Percentiles rank a stretch among this genome's conserved stretches.
Conservation (phyloP, 2,329 filamentous ascomycete species). For the Sodiomyces alkalinus region DNA sequence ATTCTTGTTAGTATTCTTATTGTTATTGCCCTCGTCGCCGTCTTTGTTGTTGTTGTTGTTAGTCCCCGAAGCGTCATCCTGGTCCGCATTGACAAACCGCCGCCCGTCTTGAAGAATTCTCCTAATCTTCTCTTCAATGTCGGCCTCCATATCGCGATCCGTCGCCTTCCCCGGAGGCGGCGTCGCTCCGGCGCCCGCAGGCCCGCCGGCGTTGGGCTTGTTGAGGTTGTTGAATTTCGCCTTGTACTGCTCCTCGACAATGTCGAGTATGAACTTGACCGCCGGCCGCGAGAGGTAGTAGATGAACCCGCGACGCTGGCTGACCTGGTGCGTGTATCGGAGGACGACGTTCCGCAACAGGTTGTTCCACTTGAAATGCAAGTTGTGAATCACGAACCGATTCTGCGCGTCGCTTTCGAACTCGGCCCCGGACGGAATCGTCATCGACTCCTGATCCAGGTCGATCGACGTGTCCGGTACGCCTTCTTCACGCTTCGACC, state of each 20-base stretch:
- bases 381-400: constrained; percentile 93
- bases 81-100: constrained; percentile 64
- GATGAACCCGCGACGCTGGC: constrained; percentile 86
- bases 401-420: constrained; percentile 95
- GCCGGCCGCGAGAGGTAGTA: constrained; percentile 95
- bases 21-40: constrained; percentile 19
- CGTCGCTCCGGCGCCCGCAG: constrained; percentile 3
- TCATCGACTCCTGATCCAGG: constrained; percentile 44
- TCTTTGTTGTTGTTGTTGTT: constrained; percentile 18
- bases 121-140: constrained; percentile 73
- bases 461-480: constrained; percentile 27
- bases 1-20: too few species aligned
- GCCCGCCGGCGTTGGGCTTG: constrained; percentile 11
- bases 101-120: constrained; percentile 74
- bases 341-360: constrained; percentile 88
- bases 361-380: constrained; percentile 98
- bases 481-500: constrained; percentile 13
- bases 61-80: constrained; percentile 22
- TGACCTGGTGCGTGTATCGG: constrained; percentile 93
- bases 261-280: constrained; percentile 95
- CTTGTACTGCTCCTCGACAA: constrained; percentile 85
- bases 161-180: constrained; percentile 6
- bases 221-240: constrained; percentile 32
- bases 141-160: constrained; percentile 42
- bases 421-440: constrained; percentile 58